Base-by-base conservation (phyloP, 2,329 filamentous ascomycete genomes). In the Corniculantispora saksenae region DNA sequence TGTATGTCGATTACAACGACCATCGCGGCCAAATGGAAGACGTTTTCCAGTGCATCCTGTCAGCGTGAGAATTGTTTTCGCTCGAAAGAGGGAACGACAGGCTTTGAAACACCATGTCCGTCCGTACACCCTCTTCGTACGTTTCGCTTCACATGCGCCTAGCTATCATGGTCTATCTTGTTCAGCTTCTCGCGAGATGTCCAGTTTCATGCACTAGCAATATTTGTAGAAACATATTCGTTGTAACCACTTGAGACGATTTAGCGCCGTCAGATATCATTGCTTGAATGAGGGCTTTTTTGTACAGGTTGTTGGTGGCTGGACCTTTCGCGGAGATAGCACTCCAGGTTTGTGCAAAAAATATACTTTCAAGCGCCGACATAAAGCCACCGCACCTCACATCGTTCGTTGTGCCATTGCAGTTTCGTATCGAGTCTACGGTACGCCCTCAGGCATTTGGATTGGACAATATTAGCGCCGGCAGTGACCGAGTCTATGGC, bases 401-500 rank as follows among this genome's bases (percentile, higher is more conserved):
- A 35, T 57, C 8, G 45, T 21, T 60, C n/a, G 13, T n/a, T 48
- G 43, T 60, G 13, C n/a, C 45, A 50, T 23, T 38, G n/a, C 45
- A 50, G 57, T 50, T 50, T 48, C 57, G 25, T 15, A 60, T 48
- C 27, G 17, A 60, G 2, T 35, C 21, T 13, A 12, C 27, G 27
- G 17, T 23, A 23, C 38, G 29, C 27, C 9, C 6, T 38, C 27
- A 7, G 23, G 29, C 7, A 19, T 9, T 60, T 17, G 27, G 57
- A 60, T 60, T 60, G 57, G 57, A 21, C 27, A 13, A 27, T 19
- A 25, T 50, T 58, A 47, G 40, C 25, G 55, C 55, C 55, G 3
- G n/a, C 55, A 21, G 3, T 12, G n/a, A 27, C 3, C 17, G 15
- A 56, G 4, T 25, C 8, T 29, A 15, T 43, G 17, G 10, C 27